A percentile compares a stretch with the other conserved stretches of the same genome.
Evolutionary conservation across 345 rosid species (phyloP).

Genomic region (Orychophragmus violaceus): DNA sequence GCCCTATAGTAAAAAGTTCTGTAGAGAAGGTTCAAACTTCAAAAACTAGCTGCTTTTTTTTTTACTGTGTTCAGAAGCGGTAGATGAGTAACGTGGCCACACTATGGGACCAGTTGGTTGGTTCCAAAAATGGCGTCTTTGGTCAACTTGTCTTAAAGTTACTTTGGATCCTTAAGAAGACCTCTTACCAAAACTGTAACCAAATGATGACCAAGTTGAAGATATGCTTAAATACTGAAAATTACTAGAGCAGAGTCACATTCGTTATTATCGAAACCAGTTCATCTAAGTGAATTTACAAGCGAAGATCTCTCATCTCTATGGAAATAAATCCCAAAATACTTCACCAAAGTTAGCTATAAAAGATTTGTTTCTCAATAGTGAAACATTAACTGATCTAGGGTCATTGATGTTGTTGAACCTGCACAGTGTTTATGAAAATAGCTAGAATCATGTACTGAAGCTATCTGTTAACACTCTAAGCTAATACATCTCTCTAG

Average conservation of each 20-base stretch:
- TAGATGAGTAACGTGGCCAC: conserved; percentile 22
- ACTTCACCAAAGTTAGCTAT: neutral
- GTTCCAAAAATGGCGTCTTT: conserved; percentile 6
- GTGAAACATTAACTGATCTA: neutral
- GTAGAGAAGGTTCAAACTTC: conserved; percentile 17
- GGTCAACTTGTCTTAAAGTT: neutral
- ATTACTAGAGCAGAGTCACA: neutral
- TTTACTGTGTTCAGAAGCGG: conserved; percentile 21
- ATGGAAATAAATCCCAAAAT: neutral
- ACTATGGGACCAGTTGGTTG: conserved; percentile 21
- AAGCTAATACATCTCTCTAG: neutral
- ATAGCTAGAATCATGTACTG: neutral
- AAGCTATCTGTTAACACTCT: neutral
- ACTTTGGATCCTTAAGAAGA: neutral
- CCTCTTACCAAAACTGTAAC: neutral
- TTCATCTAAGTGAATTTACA: neutral
- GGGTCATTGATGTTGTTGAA: neutral
- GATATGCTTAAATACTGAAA: neutral
- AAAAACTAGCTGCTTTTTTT: neutral
- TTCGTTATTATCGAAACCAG: neutral
- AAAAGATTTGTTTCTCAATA: neutral
- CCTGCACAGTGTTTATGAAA: neutral
- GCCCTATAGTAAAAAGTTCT: neutral
- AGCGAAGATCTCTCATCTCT: conserved; percentile 1
- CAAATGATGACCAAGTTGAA: neutral